Evolutionary conservation across 257 asterid species (phyloP), one percentile per base, ranked within the genome.

Genomic region (Capsicum baccatum): DNA sequence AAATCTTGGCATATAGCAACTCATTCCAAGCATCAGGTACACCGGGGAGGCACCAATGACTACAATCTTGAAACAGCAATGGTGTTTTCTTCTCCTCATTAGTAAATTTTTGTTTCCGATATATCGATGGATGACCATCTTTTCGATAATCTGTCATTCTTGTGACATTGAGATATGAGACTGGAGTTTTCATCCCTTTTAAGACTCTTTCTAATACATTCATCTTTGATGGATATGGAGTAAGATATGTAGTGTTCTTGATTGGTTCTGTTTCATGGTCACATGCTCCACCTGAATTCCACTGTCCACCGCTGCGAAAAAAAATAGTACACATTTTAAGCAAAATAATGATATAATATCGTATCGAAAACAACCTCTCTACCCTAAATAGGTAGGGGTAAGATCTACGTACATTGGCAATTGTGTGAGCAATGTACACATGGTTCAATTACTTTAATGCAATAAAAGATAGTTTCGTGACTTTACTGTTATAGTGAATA

Each of bases 41-140:
- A 0, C 98, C 98, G 3, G 98, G 98, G 1, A 94, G 95, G 81
- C 98, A 94, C 97, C 98, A 94, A 84, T 94, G 98, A 82, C 97
- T 94, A 84, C 98, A 94, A 83, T 94, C 98, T 87, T 94, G 97
- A 54, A 86, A 89, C 76, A 35, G 71, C 55, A 69, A 42, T 8
- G 91, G 88, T 4, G 83, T 17, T 69, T 57, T 82, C 79, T 80
- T 90, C 88, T 94, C 92, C 59, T 90, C 92, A 4, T 47, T 79
- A 0, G 95, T 85, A 84, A 85, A 79, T 73, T 90, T 79, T 59
- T 85, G 90, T 88, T 89, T 88, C 82, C 98, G 85, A 69, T 90
- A 92, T 0, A 91, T 69, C 21, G 98, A 92, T 6, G 98, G 98
- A 85, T 94, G 98, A 1, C 91, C 97, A 19, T 92, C 98, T 62